Evolutionary conservation across 129 eudicot genomes (phyloP).

Genomic region (Ambrosia artemisiifolia): DNA sequence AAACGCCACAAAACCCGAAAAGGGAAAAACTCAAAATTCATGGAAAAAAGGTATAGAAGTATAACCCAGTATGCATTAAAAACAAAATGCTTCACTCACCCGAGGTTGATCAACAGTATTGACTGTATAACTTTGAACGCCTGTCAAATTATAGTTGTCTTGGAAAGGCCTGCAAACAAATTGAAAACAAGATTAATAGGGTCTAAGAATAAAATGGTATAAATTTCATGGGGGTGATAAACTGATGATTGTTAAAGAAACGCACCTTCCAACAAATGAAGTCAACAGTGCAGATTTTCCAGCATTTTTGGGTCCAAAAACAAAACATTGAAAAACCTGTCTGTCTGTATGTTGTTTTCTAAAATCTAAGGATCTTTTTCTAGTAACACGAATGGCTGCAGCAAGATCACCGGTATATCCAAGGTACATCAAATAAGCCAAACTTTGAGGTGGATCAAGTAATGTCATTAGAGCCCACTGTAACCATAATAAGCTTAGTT

Average conservation of each 20-base stretch:
- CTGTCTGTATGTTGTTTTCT: constrained; percentile 78
- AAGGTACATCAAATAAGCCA: constrained; percentile 75
- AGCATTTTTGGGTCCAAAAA: constrained; percentile 80
- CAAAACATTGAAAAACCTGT: constrained; percentile 77
- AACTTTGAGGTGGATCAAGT: constrained; percentile 72
- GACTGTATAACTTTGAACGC: constrained; percentile 53
- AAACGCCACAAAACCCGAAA: not conserved
- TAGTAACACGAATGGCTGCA: constrained; percentile 66
- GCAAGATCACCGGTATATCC: constrained; percentile 70
- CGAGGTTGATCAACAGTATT: constrained; percentile 60
- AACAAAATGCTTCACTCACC: constrained; percentile 48
- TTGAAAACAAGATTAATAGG: constrained; percentile 6
- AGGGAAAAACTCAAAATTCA: constrained; percentile 5
- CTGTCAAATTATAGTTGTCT: constrained; percentile 39
- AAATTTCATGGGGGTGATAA: not conserved
- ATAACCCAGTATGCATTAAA: not conserved
- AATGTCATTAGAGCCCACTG: constrained; percentile 95
- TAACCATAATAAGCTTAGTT: constrained; percentile 23
- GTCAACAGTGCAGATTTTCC: constrained; percentile 81
- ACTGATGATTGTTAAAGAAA: not conserved
- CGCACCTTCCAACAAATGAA: constrained; percentile 76
- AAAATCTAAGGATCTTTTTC: constrained; percentile 66
- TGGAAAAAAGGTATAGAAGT: not conserved
- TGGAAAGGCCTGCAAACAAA: constrained; percentile 67
- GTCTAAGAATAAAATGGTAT: constrained; percentile 8